Base-by-base conservation (phyloP, 1,139 yeast genomes). In the Blastobotrys indianensis region DNA sequence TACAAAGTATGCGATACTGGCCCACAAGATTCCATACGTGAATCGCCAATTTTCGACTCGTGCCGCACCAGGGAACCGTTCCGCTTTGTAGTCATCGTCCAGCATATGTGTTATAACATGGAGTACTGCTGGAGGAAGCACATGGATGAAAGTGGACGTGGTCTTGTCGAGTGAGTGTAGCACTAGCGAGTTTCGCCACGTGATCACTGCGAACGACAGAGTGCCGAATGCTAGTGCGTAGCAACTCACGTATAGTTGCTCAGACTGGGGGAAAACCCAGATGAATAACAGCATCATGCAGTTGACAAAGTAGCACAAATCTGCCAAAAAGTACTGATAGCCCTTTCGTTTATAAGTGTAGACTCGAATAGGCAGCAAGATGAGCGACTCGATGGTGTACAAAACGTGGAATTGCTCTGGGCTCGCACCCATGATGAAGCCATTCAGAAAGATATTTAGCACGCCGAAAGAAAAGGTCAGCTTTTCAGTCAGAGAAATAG, bases 171-270 rank as follows among this genome's bases (percentile, higher is more conserved):
- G 77, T 13, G 94, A 83, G 61, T 92, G 98, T 42, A 92, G 72
- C 7, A 92, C 97, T 48, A 92, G 73, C 7, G 96, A 88, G 62
- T 92, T 92, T 58, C 95, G 75, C 98, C 98, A 92, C 0, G 97
- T 86, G 34, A 90, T 82, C 15, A 92, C 96, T 0, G 97, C 97
- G 76, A 87, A 90, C 8, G 95, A 78, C 45, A 92, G 68, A 0
- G 97, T 86, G 1, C 97, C 97, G 70, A 84, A 80, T 1, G 94
- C 76, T 49, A 92, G 77, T 11, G 96, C 84, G 66, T 86, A 90
- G 55, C 94, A 88, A 8, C 92, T 76, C 23, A 86, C 78, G 65
- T 84, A 90, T 36, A 92, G 69, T 47, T 80, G 74, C 38, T 74
- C 73, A 1, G 95, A 85, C 37, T 72, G 61, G 0, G 98, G 97